Evolutionary conservation across 805 yeast species (phyloP).

Genomic region (Yamadazyma takamatsuzukensis): DNA sequence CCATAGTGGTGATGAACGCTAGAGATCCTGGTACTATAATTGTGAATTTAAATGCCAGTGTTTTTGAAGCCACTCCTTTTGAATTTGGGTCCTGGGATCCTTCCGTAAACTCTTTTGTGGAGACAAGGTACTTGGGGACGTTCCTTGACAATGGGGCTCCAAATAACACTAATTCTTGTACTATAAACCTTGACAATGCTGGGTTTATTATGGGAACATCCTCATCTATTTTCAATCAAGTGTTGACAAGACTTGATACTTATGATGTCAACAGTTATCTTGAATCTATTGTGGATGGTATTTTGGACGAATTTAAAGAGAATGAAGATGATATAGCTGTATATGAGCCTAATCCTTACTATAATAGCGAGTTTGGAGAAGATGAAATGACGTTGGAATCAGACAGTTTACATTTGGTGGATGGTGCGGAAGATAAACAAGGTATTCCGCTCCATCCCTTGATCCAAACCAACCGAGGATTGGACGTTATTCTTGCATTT

Average conservation of each 20-base stretch:
- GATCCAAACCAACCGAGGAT: constrained; percentile 30
- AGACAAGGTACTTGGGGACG: constrained; percentile 29
- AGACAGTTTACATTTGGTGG: constrained; percentile 34
- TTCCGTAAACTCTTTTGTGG: constrained; percentile 26
- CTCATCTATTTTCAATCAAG: constrained; percentile 35
- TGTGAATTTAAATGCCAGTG: constrained; percentile 64
- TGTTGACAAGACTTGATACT: constrained; percentile 14
- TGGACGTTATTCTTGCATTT: constrained; percentile 41
- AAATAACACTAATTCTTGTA: constrained; percentile 16
- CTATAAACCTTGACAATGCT: constrained; percentile 32
- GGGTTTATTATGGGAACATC: constrained; percentile 41
- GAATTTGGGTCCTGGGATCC: constrained; percentile 45
- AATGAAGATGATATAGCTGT: constrained; percentile 34
- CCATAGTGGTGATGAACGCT: constrained; percentile 48
- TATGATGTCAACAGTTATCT: constrained; percentile 19
- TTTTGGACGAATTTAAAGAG: constrained; percentile 22
- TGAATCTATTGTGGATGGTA: constrained; percentile 19
- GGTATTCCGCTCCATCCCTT: constrained; percentile 40
- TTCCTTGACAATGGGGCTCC: constrained; percentile 19
- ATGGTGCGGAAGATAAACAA: constrained; percentile 43
- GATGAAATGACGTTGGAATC: constrained; percentile 18
- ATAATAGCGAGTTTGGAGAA: constrained; percentile 15
- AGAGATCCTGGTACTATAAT: constrained; percentile 59
- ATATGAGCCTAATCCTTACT: constrained; percentile 41
- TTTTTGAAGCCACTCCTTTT: constrained; percentile 35